Base-by-base conservation (phyloP, 148 eudicot species). In the Selenicereus undatus region DNA sequence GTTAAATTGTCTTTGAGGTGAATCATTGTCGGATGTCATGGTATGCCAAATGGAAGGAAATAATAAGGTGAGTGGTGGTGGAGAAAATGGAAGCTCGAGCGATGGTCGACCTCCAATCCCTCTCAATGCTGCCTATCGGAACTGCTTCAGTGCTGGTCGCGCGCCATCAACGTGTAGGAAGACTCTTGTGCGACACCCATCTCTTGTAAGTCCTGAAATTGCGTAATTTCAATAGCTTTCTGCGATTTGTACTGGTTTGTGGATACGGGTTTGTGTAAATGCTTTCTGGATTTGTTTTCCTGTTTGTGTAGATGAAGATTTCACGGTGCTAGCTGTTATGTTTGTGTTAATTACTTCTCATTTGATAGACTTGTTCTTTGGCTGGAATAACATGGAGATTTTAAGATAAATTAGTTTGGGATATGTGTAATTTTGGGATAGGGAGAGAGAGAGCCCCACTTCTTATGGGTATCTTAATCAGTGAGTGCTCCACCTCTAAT, bases 31-130 rank as follows among this genome's bases (percentile, higher is more conserved):
- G 83, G 65, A 71, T 77, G 84, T 84, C 77, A 78, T 73, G 76
- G 81, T 79, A 88, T 89, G 90, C 80, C 85, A 87, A 85, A 92
- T 92, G 95, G 95, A 92, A 82, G 87, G 76, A 35, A 81, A 83
- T 86, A 85, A 82, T 81, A 87, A 86, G 85, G 82, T 69, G 51
- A 75, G 79, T 68, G 82, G 68, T 45, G 76, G 84, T 82, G 85
- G 73, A 22, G 92, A 88, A 48, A 89, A 85, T 85, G 90, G 85
- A 24, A 71, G 84, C 71, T 76, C 89, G 14, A 86, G 87, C 30
- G 91, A 89, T 26, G 93, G 90, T 10, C 82, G 85, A 11, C 97
- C 97, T 29, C 97, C 97, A 14, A 88, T 82, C 35, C 91, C 97
- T 2, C 80, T 86, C 10, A 82, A 87, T 32, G 82, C 80, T 13